These are phyloP conservation scores for Zopfia rhizophila DNA, from an alignment of 2,329 filamentous ascomycete genomes.

Conservation along the genomic window DNA sequence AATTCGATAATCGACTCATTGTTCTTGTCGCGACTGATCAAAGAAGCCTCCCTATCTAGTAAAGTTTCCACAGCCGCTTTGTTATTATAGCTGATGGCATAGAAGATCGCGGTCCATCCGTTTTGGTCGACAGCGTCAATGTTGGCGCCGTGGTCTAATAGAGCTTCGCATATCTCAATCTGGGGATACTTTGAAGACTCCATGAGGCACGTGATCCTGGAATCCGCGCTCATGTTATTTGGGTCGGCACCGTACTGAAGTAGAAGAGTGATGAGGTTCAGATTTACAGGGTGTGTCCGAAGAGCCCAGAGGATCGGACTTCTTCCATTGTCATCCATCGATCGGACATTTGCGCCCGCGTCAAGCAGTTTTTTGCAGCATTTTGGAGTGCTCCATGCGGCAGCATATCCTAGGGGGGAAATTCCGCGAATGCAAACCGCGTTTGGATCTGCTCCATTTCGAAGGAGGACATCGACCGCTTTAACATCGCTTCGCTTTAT, in stretches of 20 bases:
- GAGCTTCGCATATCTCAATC: background rate
- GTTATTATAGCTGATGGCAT: background rate
- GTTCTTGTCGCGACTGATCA: background rate
- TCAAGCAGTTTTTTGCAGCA: background rate
- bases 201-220: no score
- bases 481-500: background rate
- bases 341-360: constrained; percentile 1
- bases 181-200: no score
- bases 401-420: background rate
- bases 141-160: constrained; percentile 5
- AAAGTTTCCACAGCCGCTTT: background rate
- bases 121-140: background rate
- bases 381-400: background rate
- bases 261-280: no score
- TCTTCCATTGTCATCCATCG: background rate
- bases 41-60: background rate
- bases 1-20: constrained; percentile 1
- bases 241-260: no score
- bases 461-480: background rate
- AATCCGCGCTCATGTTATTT: no score
- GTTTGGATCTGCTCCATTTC: constrained; percentile 2
- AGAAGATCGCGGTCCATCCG: background rate
- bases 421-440: background rate
- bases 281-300: no score
- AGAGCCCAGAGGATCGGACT: background rate